Percentiles rank a stretch among this genome's conserved stretches.
phyloP scores from a whole-genome alignment of 139 green algal genomes.

The Volvox reticuliferus region DNA sequence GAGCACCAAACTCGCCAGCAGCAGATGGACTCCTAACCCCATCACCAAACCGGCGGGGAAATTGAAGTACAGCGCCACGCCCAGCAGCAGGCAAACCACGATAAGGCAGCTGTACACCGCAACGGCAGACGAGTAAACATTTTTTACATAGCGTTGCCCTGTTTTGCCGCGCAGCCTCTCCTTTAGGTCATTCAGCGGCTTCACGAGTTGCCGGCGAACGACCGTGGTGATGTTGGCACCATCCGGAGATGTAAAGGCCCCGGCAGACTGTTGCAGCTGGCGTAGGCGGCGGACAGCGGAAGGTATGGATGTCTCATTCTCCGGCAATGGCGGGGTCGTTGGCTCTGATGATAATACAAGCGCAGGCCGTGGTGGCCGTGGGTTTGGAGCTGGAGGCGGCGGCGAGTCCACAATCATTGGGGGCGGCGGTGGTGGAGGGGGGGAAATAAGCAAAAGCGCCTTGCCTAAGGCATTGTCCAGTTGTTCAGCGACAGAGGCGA shows the following conservation, averaged over 20 bases:
- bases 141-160: neutral
- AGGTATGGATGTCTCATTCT: neutral
- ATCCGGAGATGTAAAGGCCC: neutral
- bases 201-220: neutral
- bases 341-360: no score
- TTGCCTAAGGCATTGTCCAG: slow-evolving; percentile 33
- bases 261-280: neutral
- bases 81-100: neutral
- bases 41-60: slow-evolving; percentile 4
- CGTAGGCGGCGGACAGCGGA: no score
- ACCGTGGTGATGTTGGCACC: neutral
- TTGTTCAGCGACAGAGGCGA: slow-evolving; percentile 8
- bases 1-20: neutral
- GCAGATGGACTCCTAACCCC: neutral
- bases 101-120: slow-evolving; percentile 6
- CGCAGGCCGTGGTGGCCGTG: no score
- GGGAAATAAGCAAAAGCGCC: neutral
- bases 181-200: neutral
- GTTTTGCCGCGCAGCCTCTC: neutral
- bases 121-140: neutral
- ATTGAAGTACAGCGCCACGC: neutral
- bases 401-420: neutral
- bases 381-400: no score
- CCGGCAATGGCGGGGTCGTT: no score
- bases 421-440: neutral